Conservation (phyloP, 2,329 filamentous ascomycete genomes). For the Ophiostoma angusticollis region DNA sequence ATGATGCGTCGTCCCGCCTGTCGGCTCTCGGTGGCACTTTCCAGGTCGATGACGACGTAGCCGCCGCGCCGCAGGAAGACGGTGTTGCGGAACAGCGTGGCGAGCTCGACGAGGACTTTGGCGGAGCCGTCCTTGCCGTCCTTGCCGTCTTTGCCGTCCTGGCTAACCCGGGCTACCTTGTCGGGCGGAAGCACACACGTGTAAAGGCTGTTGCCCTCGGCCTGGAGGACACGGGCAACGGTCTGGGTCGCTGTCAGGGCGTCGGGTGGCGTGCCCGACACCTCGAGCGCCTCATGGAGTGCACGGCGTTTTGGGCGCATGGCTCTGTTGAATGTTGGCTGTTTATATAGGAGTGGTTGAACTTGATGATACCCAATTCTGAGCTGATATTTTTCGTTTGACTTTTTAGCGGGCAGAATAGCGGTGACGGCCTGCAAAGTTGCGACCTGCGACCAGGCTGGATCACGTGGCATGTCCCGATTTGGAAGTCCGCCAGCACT, state of each 20-base stretch:
- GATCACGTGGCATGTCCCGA: too few relatives aligned
- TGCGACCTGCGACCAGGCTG: too few relatives aligned
- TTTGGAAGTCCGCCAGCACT: too few relatives aligned
- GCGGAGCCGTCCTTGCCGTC: not conserved
- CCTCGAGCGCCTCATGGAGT: conserved; percentile 64
- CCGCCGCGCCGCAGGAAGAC: conserved; percentile 88
- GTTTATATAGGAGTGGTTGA: not conserved
- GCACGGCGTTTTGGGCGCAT: conserved; percentile 68
- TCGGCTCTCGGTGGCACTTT: conserved; percentile 41
- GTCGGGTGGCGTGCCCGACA: conserved; percentile 47
- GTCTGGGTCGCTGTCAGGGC: conserved; percentile 47
- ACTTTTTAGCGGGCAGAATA: too few relatives aligned
- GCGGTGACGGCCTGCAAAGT: too few relatives aligned
- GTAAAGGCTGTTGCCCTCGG: conserved; percentile 84
- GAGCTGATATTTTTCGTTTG: too few relatives aligned
- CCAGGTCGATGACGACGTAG: conserved; percentile 65
- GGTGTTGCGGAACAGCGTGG: conserved; percentile 69
- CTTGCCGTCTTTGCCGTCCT: not conserved
- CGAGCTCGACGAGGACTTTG: conserved; percentile 65
- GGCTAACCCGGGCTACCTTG: conserved; percentile 17
- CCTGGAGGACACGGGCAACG: conserved; percentile 67
- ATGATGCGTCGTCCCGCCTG: conserved; percentile 62
- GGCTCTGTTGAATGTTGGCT: too few relatives aligned
- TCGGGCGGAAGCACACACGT: conserved; percentile 52
- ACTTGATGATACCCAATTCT: not conserved